These are phyloP conservation scores for Alnus rubra DNA, from an alignment of 306 rosid species.

Conservation along the genomic window DNA sequence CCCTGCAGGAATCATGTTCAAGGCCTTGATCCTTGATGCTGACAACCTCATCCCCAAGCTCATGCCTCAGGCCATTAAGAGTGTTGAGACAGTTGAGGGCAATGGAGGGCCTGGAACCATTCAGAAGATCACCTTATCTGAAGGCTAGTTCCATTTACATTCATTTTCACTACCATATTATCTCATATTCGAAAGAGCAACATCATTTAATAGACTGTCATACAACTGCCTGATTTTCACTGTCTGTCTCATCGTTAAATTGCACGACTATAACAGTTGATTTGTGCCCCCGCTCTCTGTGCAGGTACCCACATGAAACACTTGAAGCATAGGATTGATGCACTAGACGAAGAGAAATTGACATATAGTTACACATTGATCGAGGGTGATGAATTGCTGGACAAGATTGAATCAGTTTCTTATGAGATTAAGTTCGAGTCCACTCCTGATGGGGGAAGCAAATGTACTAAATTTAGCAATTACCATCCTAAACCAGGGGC, in stretches of 20 bases:
- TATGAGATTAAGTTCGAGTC: constrained; percentile 41
- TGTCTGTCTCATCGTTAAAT: too few species aligned
- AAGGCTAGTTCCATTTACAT: constrained; percentile 37
- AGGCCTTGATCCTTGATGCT: constrained; percentile 66
- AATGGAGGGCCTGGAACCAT: constrained; percentile 71
- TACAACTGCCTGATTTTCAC: too few species aligned
- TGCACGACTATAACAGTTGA: too few species aligned
- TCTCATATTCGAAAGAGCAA: too few species aligned
- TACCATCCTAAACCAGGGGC: constrained; percentile 39
- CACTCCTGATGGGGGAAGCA: constrained; percentile 33
- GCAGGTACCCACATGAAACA: constrained; percentile 29
- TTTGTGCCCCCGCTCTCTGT: neutral
- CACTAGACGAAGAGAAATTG: constrained; percentile 35
- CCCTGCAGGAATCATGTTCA: constrained; percentile 49
- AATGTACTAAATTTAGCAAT: constrained; percentile 25
- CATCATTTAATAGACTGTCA: too few species aligned
- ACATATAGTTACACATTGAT: constrained; percentile 29
- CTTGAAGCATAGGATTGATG: constrained; percentile 44
- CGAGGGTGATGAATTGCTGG: constrained; percentile 30
- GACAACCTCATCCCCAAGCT: constrained; percentile 56
- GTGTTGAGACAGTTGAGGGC: constrained; percentile 53
- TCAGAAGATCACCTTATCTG: constrained; percentile 50
- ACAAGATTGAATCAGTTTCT: constrained; percentile 30
- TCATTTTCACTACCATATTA: neutral
- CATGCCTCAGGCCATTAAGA: constrained; percentile 47